Conservation (phyloP, 1,284 basidiomycete species). For the Boletus smithii region DNA sequence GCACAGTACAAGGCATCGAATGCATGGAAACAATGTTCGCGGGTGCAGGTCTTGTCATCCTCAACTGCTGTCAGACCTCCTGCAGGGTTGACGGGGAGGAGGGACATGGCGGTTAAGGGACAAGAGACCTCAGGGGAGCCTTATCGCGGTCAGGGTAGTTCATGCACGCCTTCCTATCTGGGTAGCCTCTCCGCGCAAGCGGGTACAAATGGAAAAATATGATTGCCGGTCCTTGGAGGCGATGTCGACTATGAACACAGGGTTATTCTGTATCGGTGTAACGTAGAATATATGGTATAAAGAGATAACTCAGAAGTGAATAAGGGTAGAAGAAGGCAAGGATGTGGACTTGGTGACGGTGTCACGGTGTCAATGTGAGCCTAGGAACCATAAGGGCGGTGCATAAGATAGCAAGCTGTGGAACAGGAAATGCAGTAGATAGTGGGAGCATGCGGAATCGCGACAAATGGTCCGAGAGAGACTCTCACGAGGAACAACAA, state of each 20-base stretch:
- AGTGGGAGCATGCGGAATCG: conserved; percentile 15
- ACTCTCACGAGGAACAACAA: conserved; percentile 52
- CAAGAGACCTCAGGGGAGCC: conserved; percentile 14
- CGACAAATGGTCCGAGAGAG: conserved; percentile 6
- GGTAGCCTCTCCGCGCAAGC: conserved; percentile 13
- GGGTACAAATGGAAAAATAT: not conserved
- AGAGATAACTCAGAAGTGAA: conserved; percentile 37
- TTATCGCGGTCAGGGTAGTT: conserved; percentile 1
- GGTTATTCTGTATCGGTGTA: conserved; percentile 38
- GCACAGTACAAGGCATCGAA: conserved; percentile 78
- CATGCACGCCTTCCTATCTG: conserved; percentile 28
- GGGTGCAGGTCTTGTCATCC: conserved; percentile 50
- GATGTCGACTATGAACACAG: conserved; percentile 36
- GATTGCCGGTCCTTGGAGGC: conserved; percentile 10
- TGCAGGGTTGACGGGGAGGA: conserved; percentile 45
- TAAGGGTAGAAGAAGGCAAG: conserved; percentile 34
- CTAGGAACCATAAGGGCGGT: conserved; percentile 21
- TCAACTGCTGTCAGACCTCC: conserved; percentile 32
- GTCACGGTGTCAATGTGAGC: conserved; percentile 22
- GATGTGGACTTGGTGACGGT: conserved; percentile 18
- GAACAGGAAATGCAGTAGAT: conserved; percentile 14
- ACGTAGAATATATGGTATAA: conserved; percentile 39
- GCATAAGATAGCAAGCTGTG: conserved; percentile 30
- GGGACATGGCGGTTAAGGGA: conserved; percentile 43
- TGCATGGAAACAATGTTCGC: conserved; percentile 74